These are phyloP conservation scores for Phytophthora meadii DNA, from an alignment of 352 stramenopile genomes.

Conservation along the genomic window DNA sequence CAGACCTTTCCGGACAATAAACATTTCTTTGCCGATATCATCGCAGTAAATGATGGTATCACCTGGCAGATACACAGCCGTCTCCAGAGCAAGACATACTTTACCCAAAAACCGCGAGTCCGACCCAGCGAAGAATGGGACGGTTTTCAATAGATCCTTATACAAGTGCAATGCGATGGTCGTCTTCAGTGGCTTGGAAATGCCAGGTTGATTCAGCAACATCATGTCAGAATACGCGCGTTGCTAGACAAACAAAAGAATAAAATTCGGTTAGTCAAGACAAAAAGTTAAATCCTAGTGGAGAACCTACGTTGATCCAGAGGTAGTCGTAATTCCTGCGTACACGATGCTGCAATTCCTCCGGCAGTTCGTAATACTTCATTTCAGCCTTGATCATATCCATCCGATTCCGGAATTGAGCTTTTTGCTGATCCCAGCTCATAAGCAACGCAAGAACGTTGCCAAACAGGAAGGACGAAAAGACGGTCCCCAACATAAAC, in stretches of 20 bases:
- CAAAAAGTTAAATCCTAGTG: background rate
- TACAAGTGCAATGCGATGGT: slow-evolving; percentile 84
- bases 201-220: slow-evolving; percentile 77
- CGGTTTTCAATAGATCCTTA: slow-evolving; percentile 81
- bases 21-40: slow-evolving; percentile 88
- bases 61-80: slow-evolving; percentile 75
- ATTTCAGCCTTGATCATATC: slow-evolving; percentile 87
- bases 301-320: slow-evolving; percentile 76
- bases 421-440: slow-evolving; percentile 84
- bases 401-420: slow-evolving; percentile 85
- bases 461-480: slow-evolving; percentile 80
- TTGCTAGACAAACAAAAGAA: slow-evolving; percentile 50
- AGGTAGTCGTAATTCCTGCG: slow-evolving; percentile 87
- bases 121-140: slow-evolving; percentile 82
- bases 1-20: slow-evolving; percentile 87
- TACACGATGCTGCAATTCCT: slow-evolving; percentile 76
- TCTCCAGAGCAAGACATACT: slow-evolving; percentile 79
- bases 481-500: slow-evolving; percentile 74
- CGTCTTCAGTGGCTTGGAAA: slow-evolving; percentile 79
- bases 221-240: slow-evolving; percentile 89
- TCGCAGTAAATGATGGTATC: slow-evolving; percentile 87
- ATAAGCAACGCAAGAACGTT: slow-evolving; percentile 83
- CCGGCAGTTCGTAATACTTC: slow-evolving; percentile 81
- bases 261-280: background rate
- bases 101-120: slow-evolving; percentile 81